A percentile compares a stretch with the other conserved stretches of the same genome.
phyloP scores from a whole-genome alignment of 176 grass and related monocot genomes.

The Zea mays region Zm-B73-REFERENCE-NAM-5.0 NC_050099.1:60546001-60546500 shows the following conservation, averaged over 20 bases:
- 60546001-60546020: too few relatives aligned
- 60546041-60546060: too few relatives aligned
- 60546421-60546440: neutral
- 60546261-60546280: conserved; percentile 3
- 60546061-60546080: neutral
- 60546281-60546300: neutral
- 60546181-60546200: neutral
- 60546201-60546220: neutral
- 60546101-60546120: neutral
- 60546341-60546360: too few relatives aligned
- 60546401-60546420: too few relatives aligned
- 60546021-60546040: neutral
- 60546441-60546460: neutral
- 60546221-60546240: neutral
- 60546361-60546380: too few relatives aligned
- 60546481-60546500: neutral
- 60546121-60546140: neutral
- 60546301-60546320: too few relatives aligned
- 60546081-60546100: neutral
- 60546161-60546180: neutral
- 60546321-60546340: too few relatives aligned
- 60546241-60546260: neutral
- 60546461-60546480: neutral
- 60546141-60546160: neutral
- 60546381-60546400: too few relatives aligned